phyloP scores from a whole-genome alignment of 106 monocot genomes.

The Vanilla planifolia region DNA sequence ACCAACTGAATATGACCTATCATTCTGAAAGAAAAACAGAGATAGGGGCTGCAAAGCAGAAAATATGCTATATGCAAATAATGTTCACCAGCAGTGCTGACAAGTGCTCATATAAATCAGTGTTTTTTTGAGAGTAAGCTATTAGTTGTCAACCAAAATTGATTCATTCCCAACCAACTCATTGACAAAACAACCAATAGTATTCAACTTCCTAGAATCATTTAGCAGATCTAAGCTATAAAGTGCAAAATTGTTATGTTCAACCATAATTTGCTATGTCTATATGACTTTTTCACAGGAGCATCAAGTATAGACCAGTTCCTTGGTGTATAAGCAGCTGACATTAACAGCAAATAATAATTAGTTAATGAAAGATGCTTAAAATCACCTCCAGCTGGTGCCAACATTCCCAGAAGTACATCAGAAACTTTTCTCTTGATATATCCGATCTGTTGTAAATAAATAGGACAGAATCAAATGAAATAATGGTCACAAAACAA shows the following conservation, averaged over 20 bases:
- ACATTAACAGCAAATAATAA: neutral
- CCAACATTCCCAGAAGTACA: conserved; percentile 84
- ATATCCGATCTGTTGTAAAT: conserved; percentile 59
- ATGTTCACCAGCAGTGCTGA: neutral
- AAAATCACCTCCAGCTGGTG: conserved; percentile 54
- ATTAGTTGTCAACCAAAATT: too few relatives aligned
- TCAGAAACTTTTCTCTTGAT: conserved; percentile 50
- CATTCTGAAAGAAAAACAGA: neutral
- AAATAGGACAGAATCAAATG: neutral
- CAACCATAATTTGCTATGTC: too few relatives aligned
- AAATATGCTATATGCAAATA: neutral
- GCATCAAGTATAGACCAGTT: neutral
- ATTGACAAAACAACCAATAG: too few relatives aligned
- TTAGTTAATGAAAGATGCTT: neutral
- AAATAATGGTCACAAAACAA: conserved; percentile 5
- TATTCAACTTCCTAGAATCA: too few relatives aligned
- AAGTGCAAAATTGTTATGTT: too few relatives aligned
- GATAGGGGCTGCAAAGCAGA: neutral
- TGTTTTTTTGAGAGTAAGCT: too few relatives aligned
- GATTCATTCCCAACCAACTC: too few relatives aligned
- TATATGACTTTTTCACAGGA: too few relatives aligned
- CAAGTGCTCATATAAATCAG: neutral
- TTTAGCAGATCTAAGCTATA: too few relatives aligned
- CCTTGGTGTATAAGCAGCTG: too few relatives aligned
- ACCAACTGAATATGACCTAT: neutral